Base-by-base conservation (phyloP, 2,329 filamentous ascomycete species). In the Pseudocercospora vitis region DNA sequence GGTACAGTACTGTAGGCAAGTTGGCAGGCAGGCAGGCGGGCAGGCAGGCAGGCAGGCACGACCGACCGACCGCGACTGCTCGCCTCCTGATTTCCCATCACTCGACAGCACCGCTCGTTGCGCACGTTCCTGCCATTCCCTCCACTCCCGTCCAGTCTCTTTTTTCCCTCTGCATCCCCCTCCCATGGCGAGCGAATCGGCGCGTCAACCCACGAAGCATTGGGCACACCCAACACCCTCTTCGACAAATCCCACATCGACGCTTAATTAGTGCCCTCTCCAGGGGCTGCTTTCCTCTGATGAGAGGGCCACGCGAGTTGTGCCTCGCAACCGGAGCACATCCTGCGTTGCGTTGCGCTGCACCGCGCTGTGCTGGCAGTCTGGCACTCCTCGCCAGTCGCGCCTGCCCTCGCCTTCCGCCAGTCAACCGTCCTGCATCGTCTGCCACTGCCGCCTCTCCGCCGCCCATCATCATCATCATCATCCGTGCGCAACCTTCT, bases 401-500 rank as follows among this genome's bases (percentile, higher is more conserved):
- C n/a, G n/a, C n/a, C n/a, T n/a, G n/a, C n/a, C n/a, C n/a, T n/a
- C n/a, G 16, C 37, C 37, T 19, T 21, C 14, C 21, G 37, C 37
- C 45, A 21, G 28, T 21, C 32, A 29, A 19, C 14, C 32, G 21
- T 50, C 39, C 29, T 40, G 39, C 39, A 26, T 31, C 23, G n/a
- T n/a, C n/a, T n/a, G n/a, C n/a, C n/a, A 42, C 49, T 44, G 24
- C 26, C 48, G 35, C 24, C 23, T 51, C 48, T 51, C 28, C 28
- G 37, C 37, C 39, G 37, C 37, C 39, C 35, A 33, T 24, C 26
- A 29, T 6, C 40, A 29, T 29, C 37, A 24, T 21, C 33, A 37
- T 9, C 29, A 29, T 45, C 40, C 14, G 54, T 53, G 48, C 52
- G 48, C 56, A 52, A 58, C 58, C 51, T 59, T 56, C 58, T 58